Base-by-base conservation (phyloP, 164 flowering plant species). In the Echeveria elegans region DNA sequence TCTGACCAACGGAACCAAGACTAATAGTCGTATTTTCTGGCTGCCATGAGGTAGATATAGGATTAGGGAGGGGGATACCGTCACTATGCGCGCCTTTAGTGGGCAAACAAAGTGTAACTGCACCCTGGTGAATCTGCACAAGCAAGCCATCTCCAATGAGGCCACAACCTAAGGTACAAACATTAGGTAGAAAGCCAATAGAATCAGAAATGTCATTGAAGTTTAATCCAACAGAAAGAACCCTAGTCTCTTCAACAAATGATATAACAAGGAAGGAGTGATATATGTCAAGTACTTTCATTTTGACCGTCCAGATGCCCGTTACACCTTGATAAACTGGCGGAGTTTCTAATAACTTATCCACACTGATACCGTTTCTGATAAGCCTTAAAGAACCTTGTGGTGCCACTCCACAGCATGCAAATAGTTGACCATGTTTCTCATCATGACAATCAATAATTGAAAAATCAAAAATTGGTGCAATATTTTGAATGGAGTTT, bases 191-290 rank as follows among this genome's bases (percentile, higher is more conserved):
- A 72, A 91, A 94, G 68, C 99, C 99, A 78, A 91, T 87, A 21
- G 89, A 84, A 69, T 94, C 97, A 70, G 99, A 91, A 66, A 91
- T 89, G 79, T 94, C 99, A 75, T 69, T 73, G 74, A 94, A 94
- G 77, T 86, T 89, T 75, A 94, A 70, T 41, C 99, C 99, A 70
- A 94, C 97, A 34, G 89, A 84, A 28, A 94, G 82, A n/a, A 89
- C 92, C 72, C 99, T 83, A 2, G 99, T 91, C 82, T 94, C 93
- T 71, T 88, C 97, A 74, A 94, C 96, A 79, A 94, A 94, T 69
- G 99, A 88, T 61, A 94, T 72, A 67, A 94, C 94, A 45, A 94
- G 89, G 77, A 91, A 94, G 56, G 97, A 87, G 77, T 94, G 96
- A 72, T 79, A 82, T 16, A 75, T 29, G 73, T 89, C 97, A 36